Evolutionary conservation across 2,329 filamentous ascomycete genomes (phyloP), one percentile per base, ranked within the genome.

Genomic region (Biscogniauxia mediterranea): DNA sequence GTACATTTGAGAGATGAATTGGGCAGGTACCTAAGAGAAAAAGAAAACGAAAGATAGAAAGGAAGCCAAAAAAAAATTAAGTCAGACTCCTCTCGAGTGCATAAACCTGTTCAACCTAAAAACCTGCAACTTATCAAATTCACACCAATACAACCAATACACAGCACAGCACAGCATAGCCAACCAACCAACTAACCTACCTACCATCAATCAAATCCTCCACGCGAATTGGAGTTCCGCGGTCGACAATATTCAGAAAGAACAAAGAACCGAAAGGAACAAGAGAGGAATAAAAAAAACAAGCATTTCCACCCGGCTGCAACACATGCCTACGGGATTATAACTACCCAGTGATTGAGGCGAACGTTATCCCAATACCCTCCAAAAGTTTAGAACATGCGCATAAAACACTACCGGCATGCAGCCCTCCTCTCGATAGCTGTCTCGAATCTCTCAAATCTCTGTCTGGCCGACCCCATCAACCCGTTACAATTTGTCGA

Each of bases 401-500:
- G 66, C 54, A 61, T 66, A 55, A 65, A 32, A 58, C 56, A 51
- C 19, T 60, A 52, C 61, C 65, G 57, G 57, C 61, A 64, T 61
- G 58, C 38, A 26, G 58, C 65, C 61, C 59, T 65, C 50, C 52
- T 61, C 52, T 62, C 62, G 13, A 62, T 68, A 63, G 57, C 60
- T 19, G 61, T 60, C 49, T 68, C 65, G 54, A 59, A 61, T 17
- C 57, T 59, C 51, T 62, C 6, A 55, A 51, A 17, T 57, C 61
- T 15, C 23, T 23, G 23, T 5, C 55, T 68, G 5, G 66, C 69
- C 57, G 61, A 70, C 55, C 59, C 66, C 1, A 53, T 68, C 59
- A 64, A 70, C 25, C 66, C 69, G n/a, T 56, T 71, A 25, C 65
- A 63, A 53, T 72, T 67, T 49, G 63, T 66, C 26, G 61, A 66